Conservation (phyloP, 352 stramenopile species). For the Phytophthora pinifolia region DNA sequence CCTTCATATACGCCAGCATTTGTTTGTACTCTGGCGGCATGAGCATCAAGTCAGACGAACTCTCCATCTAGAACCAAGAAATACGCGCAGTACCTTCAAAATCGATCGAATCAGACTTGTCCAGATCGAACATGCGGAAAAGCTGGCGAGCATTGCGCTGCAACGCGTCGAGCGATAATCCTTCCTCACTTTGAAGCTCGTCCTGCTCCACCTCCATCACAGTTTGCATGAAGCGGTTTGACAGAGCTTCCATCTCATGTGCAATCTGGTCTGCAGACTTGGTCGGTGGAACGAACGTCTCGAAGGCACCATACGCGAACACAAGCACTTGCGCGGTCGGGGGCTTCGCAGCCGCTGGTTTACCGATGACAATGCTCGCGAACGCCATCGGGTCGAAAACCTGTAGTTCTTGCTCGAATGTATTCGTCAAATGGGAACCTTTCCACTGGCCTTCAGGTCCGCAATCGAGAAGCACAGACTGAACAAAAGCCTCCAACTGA, state of each 20-base stretch:
- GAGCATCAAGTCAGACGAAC: conserved; percentile 6
- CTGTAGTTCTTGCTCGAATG: conserved; percentile 59
- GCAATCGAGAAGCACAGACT: conserved; percentile 55
- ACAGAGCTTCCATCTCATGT: conserved; percentile 49
- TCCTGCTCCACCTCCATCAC: conserved; percentile 54
- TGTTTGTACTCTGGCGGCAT: conserved; percentile 62
- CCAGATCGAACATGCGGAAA: conserved; percentile 72
- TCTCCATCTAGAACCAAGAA: not conserved
- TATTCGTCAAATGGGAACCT: conserved; percentile 40
- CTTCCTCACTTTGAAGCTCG: conserved; percentile 29
- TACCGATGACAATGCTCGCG: conserved; percentile 53
- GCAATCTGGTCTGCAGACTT: conserved; percentile 51
- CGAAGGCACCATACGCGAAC: conserved; percentile 57
- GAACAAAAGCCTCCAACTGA: conserved; percentile 40
- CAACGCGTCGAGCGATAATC: conserved; percentile 46
- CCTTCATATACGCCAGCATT: conserved; percentile 70
- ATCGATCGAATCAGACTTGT: conserved; percentile 77
- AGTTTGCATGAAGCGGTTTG: conserved; percentile 41
- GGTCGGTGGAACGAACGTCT: conserved; percentile 51
- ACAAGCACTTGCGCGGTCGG: conserved; percentile 47
- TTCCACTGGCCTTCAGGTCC: conserved; percentile 67
- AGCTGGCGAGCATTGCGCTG: conserved; percentile 57
- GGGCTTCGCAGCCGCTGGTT: conserved; percentile 57
- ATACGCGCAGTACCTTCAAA: conserved; percentile 46
- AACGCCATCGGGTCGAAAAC: conserved; percentile 62